A percentile compares a stretch with the other conserved stretches of the same genome.
These are phyloP conservation scores for Saccharum spontaneum DNA, from an alignment of 176 grass and related monocot genomes.

Conservation along the genomic window DNA sequence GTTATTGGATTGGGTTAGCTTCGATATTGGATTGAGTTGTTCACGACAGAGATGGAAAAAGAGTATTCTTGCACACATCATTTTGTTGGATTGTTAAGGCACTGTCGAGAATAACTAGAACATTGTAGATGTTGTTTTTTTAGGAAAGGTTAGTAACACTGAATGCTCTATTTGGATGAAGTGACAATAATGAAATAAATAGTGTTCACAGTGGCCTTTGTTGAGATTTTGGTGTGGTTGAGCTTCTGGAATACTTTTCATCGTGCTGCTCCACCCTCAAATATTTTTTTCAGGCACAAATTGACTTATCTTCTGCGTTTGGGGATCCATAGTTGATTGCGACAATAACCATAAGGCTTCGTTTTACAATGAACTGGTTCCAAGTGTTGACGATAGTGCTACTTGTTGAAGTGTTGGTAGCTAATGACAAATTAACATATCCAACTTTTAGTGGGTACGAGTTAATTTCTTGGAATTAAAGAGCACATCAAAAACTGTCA, in stretches of 20 bases:
- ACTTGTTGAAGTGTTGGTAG: neutral
- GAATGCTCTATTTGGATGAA: slow-evolving; percentile 7
- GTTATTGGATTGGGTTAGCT: neutral
- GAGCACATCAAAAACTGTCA: neutral
- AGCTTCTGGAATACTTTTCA: neutral
- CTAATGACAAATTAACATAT: neutral
- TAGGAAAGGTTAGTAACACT: neutral
- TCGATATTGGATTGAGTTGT: neutral
- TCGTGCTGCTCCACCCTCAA: neutral
- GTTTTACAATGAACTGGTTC: neutral
- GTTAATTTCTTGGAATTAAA: slow-evolving; percentile 1
- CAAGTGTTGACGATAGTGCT: neutral
- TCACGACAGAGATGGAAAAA: slow-evolving; percentile 4
- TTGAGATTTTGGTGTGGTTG: slow-evolving; percentile 8
- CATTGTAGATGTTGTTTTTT: neutral
- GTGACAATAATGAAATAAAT: neutral
- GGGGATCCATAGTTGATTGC: neutral
- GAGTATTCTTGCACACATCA: slow-evolving; percentile 2
- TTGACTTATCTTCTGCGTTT: neutral
- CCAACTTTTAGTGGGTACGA: neutral
- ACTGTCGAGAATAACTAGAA: slow-evolving; percentile 10
- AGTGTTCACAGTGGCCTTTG: slow-evolving; percentile 1
- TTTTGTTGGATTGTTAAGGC: slow-evolving; percentile 13
- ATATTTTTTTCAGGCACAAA: slow-evolving; percentile 8
- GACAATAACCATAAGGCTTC: neutral